Evolutionary conservation across 441 rosid species (phyloP).

Genomic region (Eruca vesicaria): DNA sequence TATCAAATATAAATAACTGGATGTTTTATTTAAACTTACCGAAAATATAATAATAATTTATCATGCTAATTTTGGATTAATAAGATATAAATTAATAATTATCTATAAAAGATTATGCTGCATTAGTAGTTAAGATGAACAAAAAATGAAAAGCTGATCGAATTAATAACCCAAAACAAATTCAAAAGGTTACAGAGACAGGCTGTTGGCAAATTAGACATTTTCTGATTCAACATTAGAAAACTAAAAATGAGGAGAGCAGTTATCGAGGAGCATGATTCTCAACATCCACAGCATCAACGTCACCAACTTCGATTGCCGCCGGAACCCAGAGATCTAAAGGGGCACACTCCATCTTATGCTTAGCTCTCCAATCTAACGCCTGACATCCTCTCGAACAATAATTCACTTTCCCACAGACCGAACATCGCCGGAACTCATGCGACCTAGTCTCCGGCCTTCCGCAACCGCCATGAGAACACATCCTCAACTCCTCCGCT

Average conservation of each 20-base stretch:
- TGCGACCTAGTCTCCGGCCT: constrained; percentile 75
- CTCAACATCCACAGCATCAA: constrained; percentile 32
- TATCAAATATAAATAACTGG: too few species aligned
- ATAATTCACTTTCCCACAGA: constrained; percentile 76
- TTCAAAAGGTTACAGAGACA: constrained; percentile 1
- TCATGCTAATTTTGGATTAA: too few species aligned
- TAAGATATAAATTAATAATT: too few species aligned
- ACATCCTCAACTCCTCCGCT: constrained; percentile 45
- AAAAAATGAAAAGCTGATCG: too few species aligned
- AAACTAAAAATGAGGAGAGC: neutral
- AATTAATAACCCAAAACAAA: too few species aligned
- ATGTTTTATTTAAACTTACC: too few species aligned
- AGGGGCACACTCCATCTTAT: constrained; percentile 64
- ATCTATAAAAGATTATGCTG: too few species aligned
- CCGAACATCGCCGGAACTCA: constrained; percentile 85
- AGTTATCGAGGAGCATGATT: constrained; percentile 10
- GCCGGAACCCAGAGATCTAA: constrained; percentile 42
- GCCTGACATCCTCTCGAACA: constrained; percentile 94
- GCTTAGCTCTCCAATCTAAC: constrained; percentile 79
- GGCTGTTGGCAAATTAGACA: constrained; percentile 1
- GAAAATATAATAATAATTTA: too few species aligned
- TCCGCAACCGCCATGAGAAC: constrained; percentile 79
- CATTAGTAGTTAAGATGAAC: too few species aligned
- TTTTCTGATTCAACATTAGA: neutral
- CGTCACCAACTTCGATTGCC: constrained; percentile 29